Evolutionary conservation across 129 eudicot genomes (phyloP).

Genomic region (Chrysanthemum lavandulifolium): DNA sequence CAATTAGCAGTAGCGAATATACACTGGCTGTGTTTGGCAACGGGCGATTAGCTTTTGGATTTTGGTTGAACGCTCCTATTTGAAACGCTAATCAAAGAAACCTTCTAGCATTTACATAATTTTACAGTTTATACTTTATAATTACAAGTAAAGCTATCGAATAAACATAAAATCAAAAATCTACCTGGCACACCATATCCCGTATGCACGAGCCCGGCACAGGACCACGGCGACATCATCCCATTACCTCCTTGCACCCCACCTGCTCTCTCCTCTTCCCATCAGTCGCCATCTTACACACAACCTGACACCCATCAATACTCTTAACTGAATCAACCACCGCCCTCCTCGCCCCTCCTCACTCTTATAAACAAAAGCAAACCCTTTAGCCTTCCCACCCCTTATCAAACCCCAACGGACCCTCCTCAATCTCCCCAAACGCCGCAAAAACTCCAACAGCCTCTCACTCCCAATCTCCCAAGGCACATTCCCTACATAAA

Average conservation of each 20-base stretch:
- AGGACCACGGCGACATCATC: constrained; percentile 25
- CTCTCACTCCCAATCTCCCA: constrained; percentile 66
- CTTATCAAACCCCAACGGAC: constrained; percentile 92
- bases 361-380: constrained; percentile 84
- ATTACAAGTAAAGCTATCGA: too few relatives aligned
- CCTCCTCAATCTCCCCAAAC: constrained; percentile 89
- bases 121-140: too few relatives aligned
- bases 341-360: constrained; percentile 78
- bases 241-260: constrained; percentile 18
- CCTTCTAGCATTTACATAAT: too few relatives aligned
- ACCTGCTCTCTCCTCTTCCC: constrained; percentile 60
- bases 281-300: constrained; percentile 87
- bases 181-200: constrained; percentile 37
- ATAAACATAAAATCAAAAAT: not conserved
- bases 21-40: too few relatives aligned
- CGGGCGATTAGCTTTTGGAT: too few relatives aligned
- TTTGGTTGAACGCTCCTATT: too few relatives aligned
- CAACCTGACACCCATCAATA: constrained; percentile 76
- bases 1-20: not conserved
- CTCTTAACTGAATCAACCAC: constrained; percentile 59
- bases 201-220: constrained; percentile 33
- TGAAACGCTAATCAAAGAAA: too few relatives aligned
- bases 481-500: constrained; percentile 87
- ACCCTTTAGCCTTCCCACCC: constrained; percentile 79
- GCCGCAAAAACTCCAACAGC: constrained; percentile 47